phyloP scores from a whole-genome alignment of 192 early-diverging fungal genomes.

The Backusella tuberculispora region DNA sequence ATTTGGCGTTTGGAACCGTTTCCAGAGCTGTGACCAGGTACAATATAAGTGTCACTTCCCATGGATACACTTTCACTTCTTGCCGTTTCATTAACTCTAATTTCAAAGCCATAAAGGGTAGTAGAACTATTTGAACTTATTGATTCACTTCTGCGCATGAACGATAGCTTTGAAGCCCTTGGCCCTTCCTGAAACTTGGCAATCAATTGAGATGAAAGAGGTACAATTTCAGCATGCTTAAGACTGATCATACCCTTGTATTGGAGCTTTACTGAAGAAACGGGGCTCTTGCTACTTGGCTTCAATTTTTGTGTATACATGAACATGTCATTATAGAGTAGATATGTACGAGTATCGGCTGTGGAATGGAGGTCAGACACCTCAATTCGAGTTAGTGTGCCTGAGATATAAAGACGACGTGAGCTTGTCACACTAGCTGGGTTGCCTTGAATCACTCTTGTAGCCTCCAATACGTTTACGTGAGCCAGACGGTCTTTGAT shows the following conservation, averaged over 20 bases:
- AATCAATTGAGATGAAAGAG: not conserved
- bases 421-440: constrained; percentile 1
- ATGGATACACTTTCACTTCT: not conserved
- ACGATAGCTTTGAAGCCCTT: not conserved
- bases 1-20: not conserved
- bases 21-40: not conserved
- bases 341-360: not conserved
- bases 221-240: constrained; percentile 14
- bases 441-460: not conserved
- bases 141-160: constrained; percentile 7
- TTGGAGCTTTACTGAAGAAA: not conserved
- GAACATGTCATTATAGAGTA: constrained; percentile 16
- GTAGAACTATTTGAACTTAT: not conserved
- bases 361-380: not conserved
- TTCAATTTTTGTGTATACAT: constrained; percentile 5
- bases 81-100: not conserved
- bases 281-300: not conserved
- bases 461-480: not conserved
- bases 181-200: not conserved
- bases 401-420: not conserved
- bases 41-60: not conserved
- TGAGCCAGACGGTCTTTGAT: constrained; percentile 2
- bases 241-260: constrained; percentile 15
- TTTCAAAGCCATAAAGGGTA: constrained; percentile 4
- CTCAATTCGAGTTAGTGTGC: not conserved